phyloP scores from a whole-genome alignment of 208 protist species.

The Trypanosoma melophagium region DNA sequence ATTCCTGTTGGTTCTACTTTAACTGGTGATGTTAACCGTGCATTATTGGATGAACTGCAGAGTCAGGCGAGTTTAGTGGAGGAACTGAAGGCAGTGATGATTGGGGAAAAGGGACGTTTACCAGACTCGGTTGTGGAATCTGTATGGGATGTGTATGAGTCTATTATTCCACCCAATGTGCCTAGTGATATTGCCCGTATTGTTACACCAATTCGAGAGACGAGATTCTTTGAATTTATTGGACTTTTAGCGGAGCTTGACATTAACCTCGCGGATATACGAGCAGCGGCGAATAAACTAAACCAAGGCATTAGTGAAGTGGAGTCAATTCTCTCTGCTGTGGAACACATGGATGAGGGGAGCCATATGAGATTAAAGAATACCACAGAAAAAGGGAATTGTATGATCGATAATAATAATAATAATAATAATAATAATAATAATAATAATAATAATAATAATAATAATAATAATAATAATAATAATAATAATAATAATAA shows the following conservation, averaged over 20 bases:
- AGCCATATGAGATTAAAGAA: background rate
- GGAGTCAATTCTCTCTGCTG: conserved; percentile 9
- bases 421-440: conserved; percentile 11
- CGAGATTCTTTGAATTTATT: conserved; percentile 61
- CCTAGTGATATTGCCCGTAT: conserved; percentile 31
- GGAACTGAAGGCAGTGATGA: conserved; percentile 40
- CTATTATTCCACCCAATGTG: conserved; percentile 46
- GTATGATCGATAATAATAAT: background rate
- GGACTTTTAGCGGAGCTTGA: conserved; percentile 56
- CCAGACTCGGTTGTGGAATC: conserved; percentile 57
- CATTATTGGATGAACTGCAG: conserved; percentile 14
- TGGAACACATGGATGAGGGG: background rate
- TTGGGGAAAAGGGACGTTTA: conserved; percentile 45
- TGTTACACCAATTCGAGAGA: conserved; percentile 28
- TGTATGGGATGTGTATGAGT: conserved; percentile 69
- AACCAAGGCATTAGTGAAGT: conserved; percentile 9
- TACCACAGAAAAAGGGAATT: background rate
- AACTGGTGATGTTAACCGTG: background rate
- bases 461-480: conserved; percentile 9
- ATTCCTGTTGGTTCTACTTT: background rate
- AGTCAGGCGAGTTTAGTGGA: conserved; percentile 20
- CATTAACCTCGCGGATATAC: conserved; percentile 46
- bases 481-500: conserved; percentile 11
- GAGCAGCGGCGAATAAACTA: conserved; percentile 34
- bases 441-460: conserved; percentile 13